Evolutionary conservation across 441 rosid genomes (phyloP).

Genomic region (Populus hybrid): DNA sequence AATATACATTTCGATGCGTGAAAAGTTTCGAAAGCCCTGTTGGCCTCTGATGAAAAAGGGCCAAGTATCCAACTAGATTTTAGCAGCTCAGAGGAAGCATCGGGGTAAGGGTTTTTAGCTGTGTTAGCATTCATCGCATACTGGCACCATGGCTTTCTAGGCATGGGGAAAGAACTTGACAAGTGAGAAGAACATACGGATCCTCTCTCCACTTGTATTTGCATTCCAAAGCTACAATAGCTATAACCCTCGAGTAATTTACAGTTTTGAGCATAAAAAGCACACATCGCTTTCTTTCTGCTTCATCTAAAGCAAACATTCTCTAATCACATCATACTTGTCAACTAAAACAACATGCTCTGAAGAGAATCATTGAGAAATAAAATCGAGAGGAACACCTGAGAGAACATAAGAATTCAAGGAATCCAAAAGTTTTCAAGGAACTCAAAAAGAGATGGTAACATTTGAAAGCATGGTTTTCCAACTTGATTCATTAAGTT

Average conservation of each 20-base stretch:
- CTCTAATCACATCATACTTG: neutral
- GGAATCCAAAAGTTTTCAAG: neutral
- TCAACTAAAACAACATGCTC: neutral
- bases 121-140: neutral
- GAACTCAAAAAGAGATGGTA: neutral
- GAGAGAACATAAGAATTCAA: neutral
- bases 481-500: neutral
- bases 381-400: neutral
- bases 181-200: neutral
- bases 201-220: neutral
- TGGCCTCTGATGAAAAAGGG: neutral
- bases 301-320: neutral
- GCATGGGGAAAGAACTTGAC: neutral
- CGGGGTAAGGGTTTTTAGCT: neutral
- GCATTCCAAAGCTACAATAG: neutral
- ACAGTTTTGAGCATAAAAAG: neutral
- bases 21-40: neutral
- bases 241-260: neutral
- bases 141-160: neutral
- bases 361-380: neutral
- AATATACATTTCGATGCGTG: neutral
- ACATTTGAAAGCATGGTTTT: neutral
- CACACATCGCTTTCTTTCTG: neutral
- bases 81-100: neutral
- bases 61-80: neutral